phyloP scores from a whole-genome alignment of 2,329 filamentous ascomycete genomes.

The Blastomyces parvus region DNA sequence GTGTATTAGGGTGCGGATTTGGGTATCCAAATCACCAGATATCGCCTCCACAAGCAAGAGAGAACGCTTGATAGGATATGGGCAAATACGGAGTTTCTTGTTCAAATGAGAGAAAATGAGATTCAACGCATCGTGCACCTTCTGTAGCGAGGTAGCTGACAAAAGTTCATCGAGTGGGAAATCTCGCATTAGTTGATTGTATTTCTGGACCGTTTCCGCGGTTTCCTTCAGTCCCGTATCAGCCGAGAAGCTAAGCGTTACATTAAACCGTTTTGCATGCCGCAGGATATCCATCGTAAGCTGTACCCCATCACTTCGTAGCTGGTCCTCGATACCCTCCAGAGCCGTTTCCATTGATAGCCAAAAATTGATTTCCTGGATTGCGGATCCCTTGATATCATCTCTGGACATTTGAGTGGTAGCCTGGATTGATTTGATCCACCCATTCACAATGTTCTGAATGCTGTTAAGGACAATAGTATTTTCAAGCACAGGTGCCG shows the following conservation, averaged over 20 bases:
- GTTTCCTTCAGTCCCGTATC: conserved; percentile 95
- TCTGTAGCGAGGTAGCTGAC: conserved; percentile 78
- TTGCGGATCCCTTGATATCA: conserved; percentile 65
- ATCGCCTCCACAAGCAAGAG: conserved; percentile 94
- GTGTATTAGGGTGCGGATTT: conserved; percentile 74
- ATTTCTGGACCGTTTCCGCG: conserved; percentile 93
- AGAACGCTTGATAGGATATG: conserved; percentile 86
- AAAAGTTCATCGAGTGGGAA: conserved; percentile 92
- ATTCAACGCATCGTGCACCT: conserved; percentile 78
- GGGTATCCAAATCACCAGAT: conserved; percentile 79
- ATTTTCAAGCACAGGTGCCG: conserved; percentile 66
- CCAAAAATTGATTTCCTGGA: conserved; percentile 99
- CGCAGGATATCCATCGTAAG: conserved; percentile 91
- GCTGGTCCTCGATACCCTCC: conserved; percentile 81
- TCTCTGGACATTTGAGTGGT: conserved; percentile 93
- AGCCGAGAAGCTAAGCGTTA: conserved; percentile 89
- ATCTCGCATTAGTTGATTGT: conserved; percentile 97
- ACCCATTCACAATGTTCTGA: conserved; percentile 87
- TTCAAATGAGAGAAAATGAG: conserved; percentile 92
- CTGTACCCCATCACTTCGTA: conserved; percentile 77
- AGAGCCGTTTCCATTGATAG: conserved; percentile 90
- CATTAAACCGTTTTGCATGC: conserved; percentile 95
- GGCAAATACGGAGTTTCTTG: conserved; percentile 93
- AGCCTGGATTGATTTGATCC: conserved; percentile 97
- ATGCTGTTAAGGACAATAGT: conserved; percentile 88